Conservation (phyloP, 1,284 basidiomycete species). For the Ceratobasidium sp. region DNA sequence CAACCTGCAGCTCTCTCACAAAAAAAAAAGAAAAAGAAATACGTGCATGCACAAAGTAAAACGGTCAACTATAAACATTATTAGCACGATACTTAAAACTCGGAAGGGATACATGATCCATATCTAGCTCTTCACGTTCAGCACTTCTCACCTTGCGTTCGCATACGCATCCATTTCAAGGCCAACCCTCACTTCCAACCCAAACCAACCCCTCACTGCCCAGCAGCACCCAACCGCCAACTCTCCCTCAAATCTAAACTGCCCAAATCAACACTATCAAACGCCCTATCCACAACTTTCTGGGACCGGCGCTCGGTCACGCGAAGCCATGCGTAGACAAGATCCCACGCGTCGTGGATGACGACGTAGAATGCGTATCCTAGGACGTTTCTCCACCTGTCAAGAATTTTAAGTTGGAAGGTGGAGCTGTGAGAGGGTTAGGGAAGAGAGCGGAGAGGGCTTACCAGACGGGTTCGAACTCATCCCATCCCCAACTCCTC, state of each 20-base stretch:
- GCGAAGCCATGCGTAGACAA: slow-evolving; percentile 39
- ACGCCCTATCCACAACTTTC: slow-evolving; percentile 40
- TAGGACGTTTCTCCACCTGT: slow-evolving; percentile 37
- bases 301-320: slow-evolving; percentile 37
- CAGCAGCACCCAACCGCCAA: slow-evolving; percentile 31
- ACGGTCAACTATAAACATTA: no score
- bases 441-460: neutral
- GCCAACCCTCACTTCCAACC: neutral
- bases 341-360: slow-evolving; percentile 41
- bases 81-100: no score
- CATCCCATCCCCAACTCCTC: slow-evolving; percentile 36
- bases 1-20: no score
- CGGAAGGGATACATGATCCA: no score
- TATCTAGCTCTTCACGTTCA: no score
- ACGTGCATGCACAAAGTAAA: no score
- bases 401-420: no score
- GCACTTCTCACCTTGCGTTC: no score
- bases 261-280: slow-evolving; percentile 36
- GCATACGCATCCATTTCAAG: no score
- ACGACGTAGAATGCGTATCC: slow-evolving; percentile 44
- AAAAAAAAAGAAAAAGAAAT: no score
- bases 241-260: slow-evolving; percentile 38
- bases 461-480: slow-evolving; percentile 41
- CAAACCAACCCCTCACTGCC: neutral
- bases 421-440: no score